A percentile compares a stretch with the other conserved stretches of the same genome.
phyloP scores from a whole-genome alignment of 1,284 basidiomycete species.

The Phaffia rhodozyma region DNA sequence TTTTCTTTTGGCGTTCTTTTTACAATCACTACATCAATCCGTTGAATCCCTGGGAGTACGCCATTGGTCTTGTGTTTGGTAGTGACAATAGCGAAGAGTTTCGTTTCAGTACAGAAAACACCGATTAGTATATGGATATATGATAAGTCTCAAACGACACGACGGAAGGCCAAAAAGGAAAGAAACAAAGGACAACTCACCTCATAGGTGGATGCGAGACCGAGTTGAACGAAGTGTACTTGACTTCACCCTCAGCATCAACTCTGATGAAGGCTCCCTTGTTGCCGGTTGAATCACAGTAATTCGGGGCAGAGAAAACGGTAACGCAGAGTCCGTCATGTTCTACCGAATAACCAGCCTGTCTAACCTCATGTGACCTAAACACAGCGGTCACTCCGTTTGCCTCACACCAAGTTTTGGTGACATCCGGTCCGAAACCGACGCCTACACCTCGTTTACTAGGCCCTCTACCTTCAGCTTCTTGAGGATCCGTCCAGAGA shows the following conservation, averaged over 20 bases:
- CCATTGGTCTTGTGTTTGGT: constrained; percentile 4
- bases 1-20: not conserved
- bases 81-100: no score
- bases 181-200: not conserved
- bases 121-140: no score
- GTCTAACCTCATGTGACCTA: constrained; percentile 93
- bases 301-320: constrained; percentile 56
- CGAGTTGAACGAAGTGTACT: constrained; percentile 13
- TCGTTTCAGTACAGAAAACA: not conserved
- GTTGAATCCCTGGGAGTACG: constrained; percentile 11
- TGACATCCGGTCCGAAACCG: constrained; percentile 90
- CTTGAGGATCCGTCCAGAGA: constrained; percentile 74
- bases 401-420: constrained; percentile 70
- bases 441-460: constrained; percentile 95
- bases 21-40: constrained; percentile 4
- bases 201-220: constrained; percentile 12
- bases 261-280: constrained; percentile 17
- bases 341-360: constrained; percentile 49
- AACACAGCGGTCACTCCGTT: constrained; percentile 83
- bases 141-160: not conserved
- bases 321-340: constrained; percentile 46
- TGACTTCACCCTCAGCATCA: constrained; percentile 9
- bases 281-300: constrained; percentile 15
- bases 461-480: constrained; percentile 77
- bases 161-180: not conserved